Base-by-base conservation (phyloP, 2,329 filamentous ascomycete genomes). In the Pseudodiploospora longispora region DNA sequence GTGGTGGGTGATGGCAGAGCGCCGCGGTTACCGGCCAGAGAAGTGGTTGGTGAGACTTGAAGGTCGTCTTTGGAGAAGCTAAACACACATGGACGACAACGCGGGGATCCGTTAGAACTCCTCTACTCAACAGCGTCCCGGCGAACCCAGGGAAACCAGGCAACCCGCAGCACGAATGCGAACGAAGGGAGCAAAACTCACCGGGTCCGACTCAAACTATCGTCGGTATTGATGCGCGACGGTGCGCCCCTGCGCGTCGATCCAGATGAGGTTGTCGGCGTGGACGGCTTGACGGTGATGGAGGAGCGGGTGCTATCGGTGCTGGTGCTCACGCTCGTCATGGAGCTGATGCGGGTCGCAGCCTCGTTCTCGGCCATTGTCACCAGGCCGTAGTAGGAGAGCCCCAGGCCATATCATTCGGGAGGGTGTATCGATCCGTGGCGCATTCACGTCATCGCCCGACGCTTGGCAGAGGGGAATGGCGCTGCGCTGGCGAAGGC, bases 361-460 rank as follows among this genome's bases (percentile, higher is more conserved):
- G 70, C 68, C 61, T 85, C 81, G 69, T 82, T 77, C 66, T 75
- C 78, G 67, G 80, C 78, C 83, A 87, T 86, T 65, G 67, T 78
- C 66, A 64, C 65, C 62, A 56, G 52, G 56, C 56, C 55, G 57
- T 60, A 52, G 55, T 54, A 48, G 53, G 47, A 55, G 51, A 56
- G 55, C 51, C 54, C 53, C 52, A 55, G 56, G 60, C 58, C 58
- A 60, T 60, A 57, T 50, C 48, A 53, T 51, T 51, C 48, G 47
- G 42, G 52, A 50, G 49, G 43, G 50, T 47, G 46, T 19, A 19
- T 53, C 46, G 48, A 50, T 48, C 45, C 49, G 52, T 47, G 46
- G 46, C 48, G 49, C 53, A 52, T 59, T 63, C 59, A 57, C 56
- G 61, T 51, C 63, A 64, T 52, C 19, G 55, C 53, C 51, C 58